These are phyloP conservation scores for Auriscalpium vulgare DNA, from an alignment of 768 basidiomycete species.

Conservation along the genomic window DNA sequence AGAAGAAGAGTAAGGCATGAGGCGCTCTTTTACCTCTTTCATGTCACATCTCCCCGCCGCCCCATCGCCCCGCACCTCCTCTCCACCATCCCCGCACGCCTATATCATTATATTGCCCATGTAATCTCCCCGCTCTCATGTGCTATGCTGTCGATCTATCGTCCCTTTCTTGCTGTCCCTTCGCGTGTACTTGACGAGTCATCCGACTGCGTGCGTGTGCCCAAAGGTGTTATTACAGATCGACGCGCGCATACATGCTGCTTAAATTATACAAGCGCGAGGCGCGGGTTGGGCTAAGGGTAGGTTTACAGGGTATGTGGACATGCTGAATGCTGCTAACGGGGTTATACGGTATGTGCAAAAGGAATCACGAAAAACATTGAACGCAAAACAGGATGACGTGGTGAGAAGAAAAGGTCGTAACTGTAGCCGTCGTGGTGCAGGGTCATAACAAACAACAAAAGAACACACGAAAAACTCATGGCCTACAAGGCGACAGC, in stretches of 20 bases:
- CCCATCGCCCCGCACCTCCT: slow-evolving; percentile 4
- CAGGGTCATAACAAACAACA: no score
- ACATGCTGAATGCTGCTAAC: no score
- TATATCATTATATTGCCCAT: slow-evolving; percentile 12
- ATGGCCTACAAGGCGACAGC: neutral
- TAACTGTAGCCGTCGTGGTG: neutral
- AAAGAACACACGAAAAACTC: neutral
- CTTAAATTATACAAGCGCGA: no score
- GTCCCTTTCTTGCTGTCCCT: neutral
- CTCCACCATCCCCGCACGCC: slow-evolving; percentile 8
- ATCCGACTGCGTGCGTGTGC: no score
- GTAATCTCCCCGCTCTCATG: slow-evolving; percentile 4
- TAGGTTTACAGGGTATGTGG: no score
- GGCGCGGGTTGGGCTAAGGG: no score
- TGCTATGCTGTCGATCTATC: slow-evolving; percentile 7
- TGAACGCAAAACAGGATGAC: no score
- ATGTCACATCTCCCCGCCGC: neutral
- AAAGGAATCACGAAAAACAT: no score
- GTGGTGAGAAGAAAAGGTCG: neutral
- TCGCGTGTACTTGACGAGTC: no score
- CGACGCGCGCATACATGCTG: no score
- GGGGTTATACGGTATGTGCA: no score
- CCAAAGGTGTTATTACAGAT: no score
- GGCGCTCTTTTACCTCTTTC: slow-evolving; percentile 1
- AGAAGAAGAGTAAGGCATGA: slow-evolving; percentile 37